Base-by-base conservation (phyloP, 2,329 filamentous ascomycete species). In the Trichocomaceae sp. region DNA sequence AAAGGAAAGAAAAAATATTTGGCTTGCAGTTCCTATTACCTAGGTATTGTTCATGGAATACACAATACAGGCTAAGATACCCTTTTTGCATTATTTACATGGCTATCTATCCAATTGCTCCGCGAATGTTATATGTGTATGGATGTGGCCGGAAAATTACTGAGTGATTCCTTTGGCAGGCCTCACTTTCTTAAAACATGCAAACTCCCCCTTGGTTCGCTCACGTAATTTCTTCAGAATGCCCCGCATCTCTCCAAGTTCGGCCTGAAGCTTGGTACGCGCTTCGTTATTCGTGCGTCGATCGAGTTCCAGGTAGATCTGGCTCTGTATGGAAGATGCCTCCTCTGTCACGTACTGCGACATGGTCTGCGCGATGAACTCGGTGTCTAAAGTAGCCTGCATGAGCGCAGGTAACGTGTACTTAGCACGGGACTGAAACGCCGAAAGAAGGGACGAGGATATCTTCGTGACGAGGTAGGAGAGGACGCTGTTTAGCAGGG, bases 381-480 rank as follows among this genome's bases (percentile, higher is more conserved):
- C 93, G 1, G 96, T 91, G 66, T 99, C 93, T 1, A 99, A 82
- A 0, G 93, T 99, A 1, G 95, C 95, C 73, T 99, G 95, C 85
- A 97, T 95, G 50, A 99, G 81, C 6, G 88, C 86, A 5, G 86
- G 79, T 0, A 99, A 83, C 1, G 84, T 81, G 72, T 93, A 97
- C 19, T 77, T 77, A 4, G 78, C 70, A 6, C 86, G 83, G 35
- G 77, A 68, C 69, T 81, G 77, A 77, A 97, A 96, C 0, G 89
- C 85, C 26, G 86, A 81, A 15, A 96, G 83, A n/a, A 97, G 83
- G 58, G 90, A 85, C 5, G 81, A 75, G 10, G 87, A 92, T 10
- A 87, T 81, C 65, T 90, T 83, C 67, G 96, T 90, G 39, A 97
- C 83, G 31, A 97, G 80, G 68, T 92, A 87, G 1, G 89, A 90